Evolutionary conservation across 2,329 filamentous ascomycete genomes (phyloP).

Genomic region (Penicillium sp.): DNA sequence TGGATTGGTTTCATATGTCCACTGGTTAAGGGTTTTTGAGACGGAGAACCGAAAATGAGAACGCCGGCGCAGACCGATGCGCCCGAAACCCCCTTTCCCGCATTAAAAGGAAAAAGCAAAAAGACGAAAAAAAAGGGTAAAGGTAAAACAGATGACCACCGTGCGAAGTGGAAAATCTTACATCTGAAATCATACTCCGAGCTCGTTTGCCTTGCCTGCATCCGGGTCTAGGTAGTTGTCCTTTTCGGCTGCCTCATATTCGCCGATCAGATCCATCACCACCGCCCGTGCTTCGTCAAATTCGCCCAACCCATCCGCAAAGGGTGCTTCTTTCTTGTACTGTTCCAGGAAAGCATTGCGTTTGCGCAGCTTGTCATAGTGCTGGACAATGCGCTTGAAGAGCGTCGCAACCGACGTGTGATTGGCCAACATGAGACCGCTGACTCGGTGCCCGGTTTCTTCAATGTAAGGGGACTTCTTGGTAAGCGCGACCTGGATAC

Average conservation of each 20-base stretch:
- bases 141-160: constrained; percentile 3
- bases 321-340: constrained; percentile 94
- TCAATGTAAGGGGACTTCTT: constrained; percentile 96
- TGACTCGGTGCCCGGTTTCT: constrained; percentile 83
- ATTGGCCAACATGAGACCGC: constrained; percentile 95
- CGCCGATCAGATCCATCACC: constrained; percentile 83
- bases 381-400: constrained; percentile 89
- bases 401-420: constrained; percentile 96
- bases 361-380: constrained; percentile 93
- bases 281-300: constrained; percentile 95
- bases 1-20: constrained; percentile 8
- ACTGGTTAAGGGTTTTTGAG: background rate
- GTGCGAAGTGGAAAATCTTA: background rate
- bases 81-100: constrained; percentile 23
- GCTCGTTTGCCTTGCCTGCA: constrained; percentile 48
- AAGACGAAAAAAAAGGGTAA: background rate
- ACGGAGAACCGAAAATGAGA: constrained; percentile 5
- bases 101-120: constrained; percentile 13
- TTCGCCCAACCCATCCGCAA: constrained; percentile 86
- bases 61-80: constrained; percentile 22
- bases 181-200: constrained; percentile 23
- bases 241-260: constrained; percentile 94
- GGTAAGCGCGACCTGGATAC: constrained; percentile 94
- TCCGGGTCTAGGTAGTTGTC: constrained; percentile 85
- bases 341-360: constrained; percentile 94